Base-by-base conservation (phyloP, 495 filamentous ascomycete species). In the Penicillium turbatum region DNA sequence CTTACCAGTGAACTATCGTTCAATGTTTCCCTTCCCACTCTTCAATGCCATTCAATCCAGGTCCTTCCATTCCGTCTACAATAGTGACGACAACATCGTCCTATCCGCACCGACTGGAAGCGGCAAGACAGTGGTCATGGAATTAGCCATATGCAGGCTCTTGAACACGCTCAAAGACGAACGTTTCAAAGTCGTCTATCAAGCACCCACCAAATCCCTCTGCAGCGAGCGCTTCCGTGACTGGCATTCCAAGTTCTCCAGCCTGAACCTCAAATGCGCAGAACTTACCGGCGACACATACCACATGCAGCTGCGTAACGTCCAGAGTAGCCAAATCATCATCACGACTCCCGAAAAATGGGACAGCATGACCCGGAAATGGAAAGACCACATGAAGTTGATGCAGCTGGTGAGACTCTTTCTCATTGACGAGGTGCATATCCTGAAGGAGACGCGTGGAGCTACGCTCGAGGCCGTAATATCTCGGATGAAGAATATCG, bases 261-360 rank as follows among this genome's bases (percentile, higher is more conserved):
- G 82, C 6, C 73, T 96, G 57, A 86, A 83, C 30, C 70, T 96
- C 10, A 72, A 79, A 51, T 95, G 90, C 67, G 86, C 86, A 8
- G 91, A 96, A 65, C 74, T 97, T 51, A 98, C 93, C 0, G 93
- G 93, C 11, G 93, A 98, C 68, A 96, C 92, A 0, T 88, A 92
- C 40, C 75, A 83, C 49, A 70, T 73, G 1, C 86, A 96, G 59
- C 74, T 96, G 53, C 77, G 75, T 39, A 83, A 79, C 53, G 87
- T 96, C 11, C 86, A 90, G 48, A 83, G 74, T 59, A 92, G 92
- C 32, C 87, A 86, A 46, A 90, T 98, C 51, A 96, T 98, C 53
- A 85, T 98, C 44, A 97, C 93, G 0, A 98, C 93, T 0, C 93
- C 93, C 1, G 93, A 98, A 69, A 98, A 98, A 66, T 98, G 93